Evolutionary conservation across 768 basidiomycete genomes (phyloP), one percentile per base, ranked within the genome.

Genomic region (Russula dissimulans): DNA sequence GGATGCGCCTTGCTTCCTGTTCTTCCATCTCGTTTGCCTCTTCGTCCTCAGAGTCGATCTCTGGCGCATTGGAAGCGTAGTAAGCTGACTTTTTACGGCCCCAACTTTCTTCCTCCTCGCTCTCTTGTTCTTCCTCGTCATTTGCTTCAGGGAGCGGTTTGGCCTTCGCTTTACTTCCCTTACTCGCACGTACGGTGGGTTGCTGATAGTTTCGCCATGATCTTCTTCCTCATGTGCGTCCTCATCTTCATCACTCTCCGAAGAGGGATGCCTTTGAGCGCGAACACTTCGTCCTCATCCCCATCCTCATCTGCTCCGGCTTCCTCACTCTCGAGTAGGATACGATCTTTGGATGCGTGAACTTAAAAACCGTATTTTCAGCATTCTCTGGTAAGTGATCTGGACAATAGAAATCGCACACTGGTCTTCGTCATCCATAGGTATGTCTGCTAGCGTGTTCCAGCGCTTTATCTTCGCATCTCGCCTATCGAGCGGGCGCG

Each of bases 11-110:
- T 7, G 89, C 90, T 71, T 97, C 94, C 69, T 87, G 84, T 70
- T 91, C 91, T 68, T 97, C 93, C 52, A 95, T 74, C 65, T 89
- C 87, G 67, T 89, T 82, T 38, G 84, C 89, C 71, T 95, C 94
- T 67, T 95, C 94, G 64, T 95, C 87, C 66, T 90, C 89, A 41
- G 86, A 87, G 54, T 90, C 90, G 41, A 91, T 74, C 56, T 89
- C 75, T 39, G 78, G 86, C 36, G 89, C 91, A 70, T 91, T 92
- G 4, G 88, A 89, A 4, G 90, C 83, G 69, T 95, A 95, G 73
- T 95, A 97, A 4, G 83, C 86, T 43, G 83, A 78, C 72, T 86
- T 86, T 63, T 83, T 81, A 60, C 76, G 78, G 10, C 94, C 94
- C 94, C 94, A 97, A 1, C 80, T 81, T 71, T 91, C 90, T 62